A percentile compares a stretch with the other conserved stretches of the same genome.
phyloP scores from a whole-genome alignment of 495 filamentous ascomycete species.

The Hapsidospora chrysogenum region DNA sequence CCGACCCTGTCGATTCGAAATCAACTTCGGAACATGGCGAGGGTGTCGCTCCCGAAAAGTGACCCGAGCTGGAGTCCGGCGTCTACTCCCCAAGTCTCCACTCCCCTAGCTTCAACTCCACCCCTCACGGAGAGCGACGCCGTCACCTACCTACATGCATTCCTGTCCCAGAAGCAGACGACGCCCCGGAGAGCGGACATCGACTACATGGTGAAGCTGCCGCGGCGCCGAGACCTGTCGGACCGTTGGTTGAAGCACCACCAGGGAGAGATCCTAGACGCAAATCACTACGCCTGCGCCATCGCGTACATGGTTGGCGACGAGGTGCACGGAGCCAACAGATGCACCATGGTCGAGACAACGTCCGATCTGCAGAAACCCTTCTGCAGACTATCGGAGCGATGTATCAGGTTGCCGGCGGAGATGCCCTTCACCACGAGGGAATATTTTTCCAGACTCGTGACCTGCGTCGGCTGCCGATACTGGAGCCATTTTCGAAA shows the following conservation, averaged over 20 bases:
- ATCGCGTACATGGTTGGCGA: background rate
- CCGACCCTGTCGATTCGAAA: background rate
- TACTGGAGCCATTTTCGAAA: background rate
- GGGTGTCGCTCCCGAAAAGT: no score
- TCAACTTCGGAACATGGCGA: no score
- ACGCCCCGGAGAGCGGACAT: background rate
- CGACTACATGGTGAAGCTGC: background rate
- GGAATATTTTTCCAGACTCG: background rate
- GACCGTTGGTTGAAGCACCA: background rate
- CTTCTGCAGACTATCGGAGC: background rate
- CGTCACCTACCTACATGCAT: background rate
- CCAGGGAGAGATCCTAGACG: background rate
- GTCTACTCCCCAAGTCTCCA: no score
- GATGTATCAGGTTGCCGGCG: background rate
- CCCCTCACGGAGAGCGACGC: background rate
- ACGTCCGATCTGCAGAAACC: background rate
- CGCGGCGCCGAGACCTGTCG: background rate
- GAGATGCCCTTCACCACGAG: background rate
- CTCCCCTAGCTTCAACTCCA: no score
- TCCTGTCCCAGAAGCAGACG: background rate
- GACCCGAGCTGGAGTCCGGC: no score
- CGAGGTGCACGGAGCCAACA: background rate
- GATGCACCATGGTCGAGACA: background rate
- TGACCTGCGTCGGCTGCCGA: background rate
- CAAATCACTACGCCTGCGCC: conserved; percentile 1